Evolutionary conservation across 2,329 filamentous ascomycete genomes (phyloP).

Genomic region (Colletotrichum euphorbiae): DNA sequence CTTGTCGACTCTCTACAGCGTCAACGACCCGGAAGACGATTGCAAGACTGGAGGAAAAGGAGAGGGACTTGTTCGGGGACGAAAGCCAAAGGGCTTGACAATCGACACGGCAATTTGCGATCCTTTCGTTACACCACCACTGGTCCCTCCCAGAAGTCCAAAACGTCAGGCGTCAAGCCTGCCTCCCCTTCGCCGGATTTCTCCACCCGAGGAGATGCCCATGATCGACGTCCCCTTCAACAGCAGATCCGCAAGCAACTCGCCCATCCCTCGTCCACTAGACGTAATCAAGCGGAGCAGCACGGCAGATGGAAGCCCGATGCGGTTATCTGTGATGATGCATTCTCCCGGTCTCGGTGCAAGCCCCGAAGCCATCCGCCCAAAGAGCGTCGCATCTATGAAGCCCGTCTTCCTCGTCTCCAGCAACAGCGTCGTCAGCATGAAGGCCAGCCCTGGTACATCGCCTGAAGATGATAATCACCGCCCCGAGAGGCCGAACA

Average conservation of each 20-base stretch:
- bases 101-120: slow-evolving; percentile 39
- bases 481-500: slow-evolving; percentile 16
- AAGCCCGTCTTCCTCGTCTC: slow-evolving; percentile 37
- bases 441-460: slow-evolving; percentile 36
- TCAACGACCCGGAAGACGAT: slow-evolving; percentile 59
- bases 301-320: not conserved
- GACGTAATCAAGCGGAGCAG: slow-evolving; percentile 11
- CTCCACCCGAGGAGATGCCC: not conserved
- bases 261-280: slow-evolving; percentile 26
- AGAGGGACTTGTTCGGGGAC: not conserved
- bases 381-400: slow-evolving; percentile 39
- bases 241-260: slow-evolving; percentile 20
- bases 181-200: slow-evolving; percentile 1
- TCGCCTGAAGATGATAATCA: slow-evolving; percentile 34
- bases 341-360: not conserved
- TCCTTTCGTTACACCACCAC: slow-evolving; percentile 31
- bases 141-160: slow-evolving; percentile 22
- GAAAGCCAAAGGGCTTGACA: slow-evolving; percentile 16
- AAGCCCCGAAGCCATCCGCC: slow-evolving; percentile 24
- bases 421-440: slow-evolving; percentile 35
- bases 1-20: slow-evolving; percentile 68
- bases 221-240: slow-evolving; percentile 5
- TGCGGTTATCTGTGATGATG: slow-evolving; percentile 25
- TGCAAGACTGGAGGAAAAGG: slow-evolving; percentile 8
- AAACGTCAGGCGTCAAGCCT: slow-evolving; percentile 15